phyloP scores from a whole-genome alignment of 306 rosid genomes.

The Malus sylvestris region DNA sequence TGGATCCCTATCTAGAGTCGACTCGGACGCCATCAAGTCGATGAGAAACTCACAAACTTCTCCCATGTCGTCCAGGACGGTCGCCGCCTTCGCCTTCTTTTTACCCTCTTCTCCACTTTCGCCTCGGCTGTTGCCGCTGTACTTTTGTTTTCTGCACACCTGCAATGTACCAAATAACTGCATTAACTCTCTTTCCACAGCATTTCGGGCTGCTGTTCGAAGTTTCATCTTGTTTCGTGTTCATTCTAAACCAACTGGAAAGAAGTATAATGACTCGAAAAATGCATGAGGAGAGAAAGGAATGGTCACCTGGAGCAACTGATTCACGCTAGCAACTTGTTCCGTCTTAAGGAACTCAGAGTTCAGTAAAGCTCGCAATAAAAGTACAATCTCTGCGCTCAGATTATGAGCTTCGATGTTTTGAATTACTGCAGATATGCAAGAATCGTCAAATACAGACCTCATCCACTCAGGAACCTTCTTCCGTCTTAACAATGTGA shows the following conservation, averaged over 20 bases:
- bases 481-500: slow-evolving; percentile 49
- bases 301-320: slow-evolving; percentile 54
- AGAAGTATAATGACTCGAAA: neutral
- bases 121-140: slow-evolving; percentile 32
- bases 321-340: slow-evolving; percentile 51
- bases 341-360: slow-evolving; percentile 43
- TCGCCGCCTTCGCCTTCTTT: slow-evolving; percentile 18
- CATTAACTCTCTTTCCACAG: too few species aligned
- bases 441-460: slow-evolving; percentile 47
- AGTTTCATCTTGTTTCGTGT: neutral
- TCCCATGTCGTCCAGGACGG: slow-evolving; percentile 30
- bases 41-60: slow-evolving; percentile 54
- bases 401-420: slow-evolving; percentile 43
- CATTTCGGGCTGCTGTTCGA: too few species aligned
- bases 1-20: slow-evolving; percentile 27
- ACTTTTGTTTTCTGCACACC: slow-evolving; percentile 58
- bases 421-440: slow-evolving; percentile 64
- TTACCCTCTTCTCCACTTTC: slow-evolving; percentile 12
- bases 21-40: slow-evolving; percentile 55
- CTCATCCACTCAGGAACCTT: slow-evolving; percentile 66
- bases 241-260: neutral
- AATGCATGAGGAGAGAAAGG: neutral
- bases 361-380: slow-evolving; percentile 57
- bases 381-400: slow-evolving; percentile 51
- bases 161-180: slow-evolving; percentile 24